A percentile compares a stretch with the other conserved stretches of the same genome.
Conservation (phyloP, 2,329 filamentous ascomycete species). For the Fusarium nematophilum region DNA sequence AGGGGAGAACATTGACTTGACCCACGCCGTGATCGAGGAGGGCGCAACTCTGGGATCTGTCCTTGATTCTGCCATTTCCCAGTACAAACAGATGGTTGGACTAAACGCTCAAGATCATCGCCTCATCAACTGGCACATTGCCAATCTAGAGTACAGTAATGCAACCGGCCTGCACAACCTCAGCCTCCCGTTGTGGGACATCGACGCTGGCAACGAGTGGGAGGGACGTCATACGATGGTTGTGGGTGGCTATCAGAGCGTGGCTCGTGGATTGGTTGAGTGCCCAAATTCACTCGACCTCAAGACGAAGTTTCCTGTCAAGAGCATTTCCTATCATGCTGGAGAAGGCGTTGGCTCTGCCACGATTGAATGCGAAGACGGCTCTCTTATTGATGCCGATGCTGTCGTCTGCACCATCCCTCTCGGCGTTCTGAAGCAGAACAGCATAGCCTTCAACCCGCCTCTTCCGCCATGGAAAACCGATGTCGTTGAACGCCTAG, state of each 20-base stretch:
- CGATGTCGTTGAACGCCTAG: slow-evolving; percentile 83
- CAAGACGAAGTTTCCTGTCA: slow-evolving; percentile 77
- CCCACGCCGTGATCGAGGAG: slow-evolving; percentile 69
- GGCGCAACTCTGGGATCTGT: slow-evolving; percentile 87
- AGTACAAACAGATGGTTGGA: slow-evolving; percentile 86
- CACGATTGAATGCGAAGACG: slow-evolving; percentile 80
- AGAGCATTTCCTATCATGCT: slow-evolving; percentile 74
- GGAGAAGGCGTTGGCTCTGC: slow-evolving; percentile 60
- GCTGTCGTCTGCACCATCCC: slow-evolving; percentile 91
- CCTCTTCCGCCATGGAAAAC: slow-evolving; percentile 88
- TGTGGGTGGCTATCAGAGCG: slow-evolving; percentile 91
- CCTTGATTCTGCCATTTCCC: slow-evolving; percentile 88
- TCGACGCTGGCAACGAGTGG: slow-evolving; percentile 97
- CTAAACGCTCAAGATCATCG: slow-evolving; percentile 88
- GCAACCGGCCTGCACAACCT: slow-evolving; percentile 88
- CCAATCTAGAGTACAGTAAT: slow-evolving; percentile 98
- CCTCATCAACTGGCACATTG: slow-evolving; percentile 97
- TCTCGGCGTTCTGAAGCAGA: slow-evolving; percentile 90
- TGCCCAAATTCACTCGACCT: slow-evolving; percentile 83
- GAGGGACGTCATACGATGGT: slow-evolving; percentile 95
- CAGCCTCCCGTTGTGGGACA: slow-evolving; percentile 93
- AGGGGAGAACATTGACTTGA: slow-evolving; percentile 77
- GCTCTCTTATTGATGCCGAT: slow-evolving; percentile 83
- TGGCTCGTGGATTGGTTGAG: slow-evolving; percentile 86
- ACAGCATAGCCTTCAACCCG: slow-evolving; percentile 85